Evolutionary conservation across 1,284 basidiomycete species (phyloP).

Genomic region (Earliella scabrosa): DNA sequence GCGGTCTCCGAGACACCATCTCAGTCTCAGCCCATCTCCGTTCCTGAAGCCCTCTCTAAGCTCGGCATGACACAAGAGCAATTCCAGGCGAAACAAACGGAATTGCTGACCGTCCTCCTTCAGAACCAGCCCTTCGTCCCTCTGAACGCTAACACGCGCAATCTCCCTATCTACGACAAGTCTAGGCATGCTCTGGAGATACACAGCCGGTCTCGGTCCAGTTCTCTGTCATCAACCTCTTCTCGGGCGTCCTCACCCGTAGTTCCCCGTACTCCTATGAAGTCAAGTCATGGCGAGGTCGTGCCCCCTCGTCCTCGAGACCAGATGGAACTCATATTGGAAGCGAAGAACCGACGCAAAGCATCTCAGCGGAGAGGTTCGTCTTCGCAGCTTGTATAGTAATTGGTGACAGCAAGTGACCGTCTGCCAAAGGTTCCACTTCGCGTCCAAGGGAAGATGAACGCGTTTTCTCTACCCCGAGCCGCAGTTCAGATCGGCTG

Average conservation of each 20-base stretch:
- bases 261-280: constrained; percentile 53
- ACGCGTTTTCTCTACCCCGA: constrained; percentile 40
- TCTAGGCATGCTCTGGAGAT: neutral
- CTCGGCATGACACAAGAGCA: constrained; percentile 24
- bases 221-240: constrained; percentile 52
- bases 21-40: neutral
- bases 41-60: constrained; percentile 15
- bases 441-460: constrained; percentile 59
- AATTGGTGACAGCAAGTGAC: too few species aligned
- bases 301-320: constrained; percentile 59
- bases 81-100: constrained; percentile 22
- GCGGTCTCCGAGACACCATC: neutral
- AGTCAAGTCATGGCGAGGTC: constrained; percentile 58
- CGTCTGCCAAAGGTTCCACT: constrained; percentile 47
- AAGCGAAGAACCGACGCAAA: constrained; percentile 60
- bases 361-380: constrained; percentile 47
- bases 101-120: constrained; percentile 18
- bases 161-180: neutral
- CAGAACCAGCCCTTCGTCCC: constrained; percentile 23
- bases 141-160: neutral
- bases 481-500: constrained; percentile 31
- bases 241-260: constrained; percentile 14
- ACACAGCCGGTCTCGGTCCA: constrained; percentile 49
- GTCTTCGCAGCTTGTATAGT: constrained; percentile 11
- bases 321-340: constrained; percentile 75